Base-by-base conservation (phyloP, 805 yeast genomes). In the Ogataea kodamae region DNA sequence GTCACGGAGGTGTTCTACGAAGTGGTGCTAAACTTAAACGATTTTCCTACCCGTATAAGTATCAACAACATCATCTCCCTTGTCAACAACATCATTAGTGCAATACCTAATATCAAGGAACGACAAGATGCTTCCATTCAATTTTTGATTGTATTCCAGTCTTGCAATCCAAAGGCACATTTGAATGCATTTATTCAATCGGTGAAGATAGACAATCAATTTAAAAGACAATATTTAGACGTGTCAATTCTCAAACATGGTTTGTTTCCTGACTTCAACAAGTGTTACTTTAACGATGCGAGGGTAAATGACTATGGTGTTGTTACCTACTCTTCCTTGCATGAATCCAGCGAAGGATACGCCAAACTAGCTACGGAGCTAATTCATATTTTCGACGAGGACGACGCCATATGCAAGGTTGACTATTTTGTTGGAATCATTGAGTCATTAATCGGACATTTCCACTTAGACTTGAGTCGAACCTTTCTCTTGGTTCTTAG, bases 321-420 rank as follows among this genome's bases (percentile, higher is more conserved):
- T 13, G 49, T 42, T 10, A 40, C 50, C 3, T 86, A 65, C 60
- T 81, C 83, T 38, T 61, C 87, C 11, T 48, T 85, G 6, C 74
- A 77, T 30, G 96, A 89, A 55, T 82, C 82, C 41, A 64, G 77
- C 15, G 87, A 81, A 50, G 97, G 96, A 1, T 88, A 75, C 57
- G 58, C 94, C 9, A 78, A 76, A 45, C 61, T 84, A 19, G 54
- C 77, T 1, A 67, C 68, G 2, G 74, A 78, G 29, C 42, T 81
- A 9, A 55, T 62, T 34, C 42, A 57, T 3, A 65, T 76, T 1
- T 60, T 72, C 33, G 47, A 50, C 16, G 64, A 67, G 20, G 59
- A 62, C 3, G 68, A 70, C 35, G 56, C 70, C 6, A 42, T 48
- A 3, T 60, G 49, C 24, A 69, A 73, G 46, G 59, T 75, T 1